These are phyloP conservation scores for Abortiporus biennis DNA, from an alignment of 1,284 basidiomycete species.

Conservation along the genomic window DNA sequence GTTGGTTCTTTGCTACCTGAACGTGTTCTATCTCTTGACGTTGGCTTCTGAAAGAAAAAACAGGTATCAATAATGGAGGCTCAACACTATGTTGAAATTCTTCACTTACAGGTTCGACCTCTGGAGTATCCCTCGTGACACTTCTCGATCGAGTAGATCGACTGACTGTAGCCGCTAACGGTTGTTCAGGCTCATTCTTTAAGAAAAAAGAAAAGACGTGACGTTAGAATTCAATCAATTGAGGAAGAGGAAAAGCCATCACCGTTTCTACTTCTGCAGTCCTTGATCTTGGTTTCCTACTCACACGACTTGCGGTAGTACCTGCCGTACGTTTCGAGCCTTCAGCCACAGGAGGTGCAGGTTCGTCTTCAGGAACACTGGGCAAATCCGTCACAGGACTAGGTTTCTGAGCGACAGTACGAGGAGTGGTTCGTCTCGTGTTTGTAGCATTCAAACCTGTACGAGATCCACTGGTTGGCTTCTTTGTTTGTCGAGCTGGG, in stretches of 20 bases:
- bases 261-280: conserved; percentile 8
- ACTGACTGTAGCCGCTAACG: not conserved
- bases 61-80: not conserved
- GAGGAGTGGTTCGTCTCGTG: no score
- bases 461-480: no score
- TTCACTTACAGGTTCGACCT: not conserved
- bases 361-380: conserved; percentile 9
- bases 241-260: no score
- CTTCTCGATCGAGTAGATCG: not conserved
- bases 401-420: conserved; percentile 9
- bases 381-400: not conserved
- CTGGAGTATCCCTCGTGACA: not conserved
- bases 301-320: conserved; percentile 12
- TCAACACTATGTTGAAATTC: not conserved
- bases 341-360: conserved; percentile 4
- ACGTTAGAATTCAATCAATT: no score
- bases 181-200: no score
- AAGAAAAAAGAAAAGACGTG: no score
- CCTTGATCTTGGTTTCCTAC: conserved; percentile 8
- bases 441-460: no score
- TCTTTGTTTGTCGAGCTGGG: not conserved
- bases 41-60: not conserved
- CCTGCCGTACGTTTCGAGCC: conserved; percentile 6
- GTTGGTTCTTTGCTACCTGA: conserved; percentile 5
- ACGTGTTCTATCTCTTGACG: not conserved